Evolutionary conservation across 202 grass and related monocot species (phyloP).

Genomic region (Schoenoplectus tabernaemontani): DNA sequence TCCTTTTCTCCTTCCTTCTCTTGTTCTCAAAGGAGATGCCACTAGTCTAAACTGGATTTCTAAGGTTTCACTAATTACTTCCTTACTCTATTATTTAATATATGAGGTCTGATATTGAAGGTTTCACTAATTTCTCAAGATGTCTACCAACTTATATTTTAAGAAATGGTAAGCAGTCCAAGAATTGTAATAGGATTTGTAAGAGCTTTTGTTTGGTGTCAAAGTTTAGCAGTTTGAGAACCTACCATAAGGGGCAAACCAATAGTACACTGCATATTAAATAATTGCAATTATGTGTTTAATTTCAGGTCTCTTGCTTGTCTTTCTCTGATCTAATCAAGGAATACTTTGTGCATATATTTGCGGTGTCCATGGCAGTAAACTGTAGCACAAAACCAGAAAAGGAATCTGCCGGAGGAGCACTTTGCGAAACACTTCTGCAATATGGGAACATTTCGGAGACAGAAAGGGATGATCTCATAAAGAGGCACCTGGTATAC

Average conservation of each 20-base stretch:
- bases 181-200: conserved; percentile 17
- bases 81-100: not conserved
- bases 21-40: conserved; percentile 56
- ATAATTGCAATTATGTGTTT: conserved; percentile 14
- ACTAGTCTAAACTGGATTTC: conserved; percentile 74
- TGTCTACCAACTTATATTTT: not conserved
- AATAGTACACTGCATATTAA: conserved; percentile 14
- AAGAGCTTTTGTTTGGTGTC: not conserved
- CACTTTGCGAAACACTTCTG: conserved; percentile 66
- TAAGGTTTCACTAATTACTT: conserved; percentile 38
- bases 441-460: conserved; percentile 76
- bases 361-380: conserved; percentile 65
- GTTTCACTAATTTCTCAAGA: not conserved
- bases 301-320: conserved; percentile 55
- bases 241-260: not conserved
- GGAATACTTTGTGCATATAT: conserved; percentile 79
- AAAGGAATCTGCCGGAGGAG: conserved; percentile 61
- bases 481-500: conserved; percentile 92
- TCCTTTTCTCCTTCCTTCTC: conserved; percentile 57
- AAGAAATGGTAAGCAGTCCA: not conserved
- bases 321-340: conserved; percentile 66
- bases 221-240: not conserved
- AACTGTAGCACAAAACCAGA: conserved; percentile 50
- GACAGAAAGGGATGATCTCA: conserved; percentile 76
- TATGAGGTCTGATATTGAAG: not conserved